Conservation (phyloP, 2,329 filamentous ascomycete species). For the Lachnellula suecica region DNA sequence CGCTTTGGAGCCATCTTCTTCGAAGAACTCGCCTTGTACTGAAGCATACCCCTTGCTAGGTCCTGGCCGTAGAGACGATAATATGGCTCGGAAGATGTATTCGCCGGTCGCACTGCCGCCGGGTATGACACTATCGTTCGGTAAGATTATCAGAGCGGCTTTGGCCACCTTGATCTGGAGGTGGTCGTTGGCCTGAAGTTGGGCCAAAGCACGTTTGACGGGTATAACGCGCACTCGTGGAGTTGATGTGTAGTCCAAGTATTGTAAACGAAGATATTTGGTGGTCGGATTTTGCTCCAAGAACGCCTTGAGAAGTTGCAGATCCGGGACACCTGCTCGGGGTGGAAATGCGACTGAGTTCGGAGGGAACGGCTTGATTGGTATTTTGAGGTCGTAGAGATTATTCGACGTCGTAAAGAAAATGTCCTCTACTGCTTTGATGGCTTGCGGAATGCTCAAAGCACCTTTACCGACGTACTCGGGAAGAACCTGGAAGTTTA, state of each 20-base stretch:
- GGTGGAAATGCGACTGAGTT: constrained; percentile 25
- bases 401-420: constrained; percentile 76
- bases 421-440: constrained; percentile 63
- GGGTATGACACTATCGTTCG: constrained; percentile 59
- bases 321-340: constrained; percentile 21
- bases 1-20: constrained; percentile 51
- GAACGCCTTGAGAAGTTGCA: constrained; percentile 38
- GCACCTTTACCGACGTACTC: constrained; percentile 66
- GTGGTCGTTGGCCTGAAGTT: constrained; percentile 38
- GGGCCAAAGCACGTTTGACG: constrained; percentile 51
- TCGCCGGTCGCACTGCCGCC: constrained; percentile 60
- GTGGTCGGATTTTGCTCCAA: constrained; percentile 48
- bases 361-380: constrained; percentile 28
- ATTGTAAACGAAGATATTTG: constrained; percentile 72
- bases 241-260: constrained; percentile 75
- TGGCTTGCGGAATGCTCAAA: constrained; percentile 60
- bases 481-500: constrained; percentile 54
- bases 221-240: constrained; percentile 68
- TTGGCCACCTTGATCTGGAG: constrained; percentile 58
- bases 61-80: constrained; percentile 59
- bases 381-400: constrained; percentile 64
- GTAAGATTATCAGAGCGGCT: constrained; percentile 64
- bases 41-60: constrained; percentile 61
- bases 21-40: constrained; percentile 65
- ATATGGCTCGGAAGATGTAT: constrained; percentile 65